Evolutionary conservation across 2,329 filamentous ascomycete genomes (phyloP), one percentile per base, ranked within the genome.

Genomic region (Arthrocladium fulminans): DNA sequence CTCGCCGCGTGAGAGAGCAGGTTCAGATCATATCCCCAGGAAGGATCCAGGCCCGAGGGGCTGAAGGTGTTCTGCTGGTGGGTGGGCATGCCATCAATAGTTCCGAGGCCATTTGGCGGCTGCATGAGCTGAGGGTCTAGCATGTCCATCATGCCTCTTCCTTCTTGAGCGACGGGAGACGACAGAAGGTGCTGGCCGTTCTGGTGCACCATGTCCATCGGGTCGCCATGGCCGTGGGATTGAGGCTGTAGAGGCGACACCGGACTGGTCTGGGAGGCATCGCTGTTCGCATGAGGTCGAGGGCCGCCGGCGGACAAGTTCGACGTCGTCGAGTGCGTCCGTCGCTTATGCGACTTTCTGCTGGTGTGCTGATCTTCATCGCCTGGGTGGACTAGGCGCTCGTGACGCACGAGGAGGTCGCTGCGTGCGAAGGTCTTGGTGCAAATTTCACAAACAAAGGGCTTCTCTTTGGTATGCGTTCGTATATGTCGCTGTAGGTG

Each of bases 401-500:
- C 69, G 65, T 73, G 70, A 59, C 70, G 70, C 53, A 72, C 70
- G 50, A 73, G 65, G 22, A 73, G 64, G 58, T 73, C 70, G 59
- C 69, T 72, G 52, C 70, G 65, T 8, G 69, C 70, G 58, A 73
- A 73, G 15, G 68, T 70, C 57, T 72, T 73, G 52, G 65, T 65
- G 57, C 70, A 73, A 42, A 72, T 69, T 39, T 72, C 69, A 61
- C 70, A 73, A 50, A 69, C 68, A 53, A 73, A 73, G 9, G 70
- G 70, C 50, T 73, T 73, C 56, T 73, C 70, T 56, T 73, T 73
- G 19, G 70, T 73, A 58, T 73, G 70, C 55, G 70, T 73, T 63
- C 70, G 67, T 64, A 72, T 69, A 66, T 73, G 70, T 57, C 70
- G 66, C 65, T 73, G 70, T 59, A 73, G 68, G 63, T 73, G 70